A percentile compares a stretch with the other conserved stretches of the same genome.
These are phyloP conservation scores for Pleurotus cornucopiae DNA, from an alignment of 768 basidiomycete species.

Conservation along the genomic window DNA sequence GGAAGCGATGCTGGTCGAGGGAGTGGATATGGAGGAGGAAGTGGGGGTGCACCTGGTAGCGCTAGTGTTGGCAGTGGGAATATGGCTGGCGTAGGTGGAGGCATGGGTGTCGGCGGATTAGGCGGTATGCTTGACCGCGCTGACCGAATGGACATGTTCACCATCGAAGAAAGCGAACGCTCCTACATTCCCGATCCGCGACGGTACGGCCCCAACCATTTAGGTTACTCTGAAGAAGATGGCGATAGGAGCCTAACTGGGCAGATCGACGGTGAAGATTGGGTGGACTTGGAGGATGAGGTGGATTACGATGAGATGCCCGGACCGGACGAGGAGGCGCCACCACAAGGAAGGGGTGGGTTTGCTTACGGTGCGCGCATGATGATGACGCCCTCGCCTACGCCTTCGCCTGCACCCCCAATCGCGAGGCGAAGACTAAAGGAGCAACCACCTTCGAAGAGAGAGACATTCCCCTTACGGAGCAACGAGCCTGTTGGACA, in stretches of 20 bases:
- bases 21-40: neutral
- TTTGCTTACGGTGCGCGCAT: neutral
- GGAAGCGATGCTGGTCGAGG: neutral
- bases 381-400: conserved; percentile 8
- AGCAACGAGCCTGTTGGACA: conserved; percentile 20
- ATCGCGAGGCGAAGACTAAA: conserved; percentile 32
- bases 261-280: conserved; percentile 39
- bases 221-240: conserved; percentile 10
- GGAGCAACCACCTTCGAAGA: conserved; percentile 31
- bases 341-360: neutral
- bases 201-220: conserved; percentile 53
- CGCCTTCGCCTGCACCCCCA: conserved; percentile 31
- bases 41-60: neutral
- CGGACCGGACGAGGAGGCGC: neutral
- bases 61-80: conserved; percentile 6
- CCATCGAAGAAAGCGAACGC: conserved; percentile 7
- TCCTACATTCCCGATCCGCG: conserved; percentile 50
- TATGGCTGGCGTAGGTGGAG: conserved; percentile 6
- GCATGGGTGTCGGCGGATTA: conserved; percentile 5
- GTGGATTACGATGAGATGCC: conserved; percentile 11
- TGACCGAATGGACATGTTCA: conserved; percentile 6
- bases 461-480: conserved; percentile 67
- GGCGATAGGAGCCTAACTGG: conserved; percentile 15
- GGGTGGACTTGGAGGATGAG: conserved; percentile 47
- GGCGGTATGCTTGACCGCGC: conserved; percentile 5